Conservation (phyloP, 768 basidiomycete genomes). For the Russula sp. region DNA sequence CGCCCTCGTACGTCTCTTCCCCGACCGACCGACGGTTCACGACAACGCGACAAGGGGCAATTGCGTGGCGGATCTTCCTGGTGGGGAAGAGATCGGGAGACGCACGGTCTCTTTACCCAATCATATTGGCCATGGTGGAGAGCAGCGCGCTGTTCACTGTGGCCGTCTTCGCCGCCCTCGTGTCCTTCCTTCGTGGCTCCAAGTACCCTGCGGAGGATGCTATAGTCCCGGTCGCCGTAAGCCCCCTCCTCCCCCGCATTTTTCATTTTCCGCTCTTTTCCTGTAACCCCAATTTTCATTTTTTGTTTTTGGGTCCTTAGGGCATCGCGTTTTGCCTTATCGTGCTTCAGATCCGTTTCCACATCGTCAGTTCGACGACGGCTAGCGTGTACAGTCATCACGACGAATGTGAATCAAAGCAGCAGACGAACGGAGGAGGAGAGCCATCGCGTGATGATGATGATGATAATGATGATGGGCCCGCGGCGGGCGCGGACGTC, state of each 20-base stretch:
- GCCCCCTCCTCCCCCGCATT: no score
- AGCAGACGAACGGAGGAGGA: not conserved
- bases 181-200: not conserved
- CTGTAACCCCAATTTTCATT: not conserved
- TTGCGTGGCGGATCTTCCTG: not conserved
- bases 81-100: not conserved
- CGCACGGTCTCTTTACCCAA: not conserved
- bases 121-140: slow-evolving; percentile 2
- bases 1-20: not conserved
- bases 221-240: slow-evolving; percentile 5
- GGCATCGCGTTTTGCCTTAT: slow-evolving; percentile 10
- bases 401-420: no score
- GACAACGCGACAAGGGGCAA: not conserved
- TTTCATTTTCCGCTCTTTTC: no score
- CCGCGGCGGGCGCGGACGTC: no score
- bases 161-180: not conserved
- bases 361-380: not conserved
- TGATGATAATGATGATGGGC: not conserved
- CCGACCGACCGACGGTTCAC: not conserved
- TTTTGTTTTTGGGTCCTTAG: not conserved
- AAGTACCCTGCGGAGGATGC: slow-evolving; percentile 1
- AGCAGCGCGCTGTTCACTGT: slow-evolving; percentile 6
- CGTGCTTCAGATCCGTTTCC: slow-evolving; percentile 11
- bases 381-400: no score
- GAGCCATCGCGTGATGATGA: not conserved